phyloP scores from a whole-genome alignment of 2,329 filamentous ascomycete genomes.

The Paecilomyces dactylethromorphus region DNA sequence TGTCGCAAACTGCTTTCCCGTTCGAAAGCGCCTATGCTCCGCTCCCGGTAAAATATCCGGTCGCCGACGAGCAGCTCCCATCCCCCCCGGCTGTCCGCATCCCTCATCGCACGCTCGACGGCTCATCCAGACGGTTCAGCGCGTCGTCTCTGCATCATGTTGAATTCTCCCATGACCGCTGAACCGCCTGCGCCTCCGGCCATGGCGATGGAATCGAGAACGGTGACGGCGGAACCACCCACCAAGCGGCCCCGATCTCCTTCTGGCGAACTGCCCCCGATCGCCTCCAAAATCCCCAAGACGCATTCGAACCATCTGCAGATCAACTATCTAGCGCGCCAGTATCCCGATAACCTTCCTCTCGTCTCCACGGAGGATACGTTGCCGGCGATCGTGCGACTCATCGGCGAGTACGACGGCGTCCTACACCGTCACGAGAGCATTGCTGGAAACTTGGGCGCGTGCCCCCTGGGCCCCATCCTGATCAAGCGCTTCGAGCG shows the following conservation, averaged over 20 bases:
- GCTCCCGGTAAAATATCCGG: constrained; percentile 1
- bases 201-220: constrained; percentile 27
- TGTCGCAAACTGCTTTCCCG: constrained; percentile 3
- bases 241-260: constrained; percentile 42
- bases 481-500: constrained; percentile 80
- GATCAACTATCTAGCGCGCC: constrained; percentile 62
- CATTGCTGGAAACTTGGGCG: constrained; percentile 77
- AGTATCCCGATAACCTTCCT: constrained; percentile 56
- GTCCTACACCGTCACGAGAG: constrained; percentile 81
- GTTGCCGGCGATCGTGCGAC: constrained; percentile 64
- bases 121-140: neutral
- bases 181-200: neutral
- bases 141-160: neutral
- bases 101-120: neutral
- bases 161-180: neutral
- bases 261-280: constrained; percentile 31
- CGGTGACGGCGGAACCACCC: constrained; percentile 29
- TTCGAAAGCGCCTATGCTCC: constrained; percentile 1
- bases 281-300: constrained; percentile 47
- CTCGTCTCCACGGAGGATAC: constrained; percentile 60
- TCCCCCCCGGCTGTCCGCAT: neutral
- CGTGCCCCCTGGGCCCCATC: constrained; percentile 73
- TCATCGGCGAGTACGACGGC: constrained; percentile 76
- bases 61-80: neutral
- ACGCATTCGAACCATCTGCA: constrained; percentile 54